Conservation (phyloP, 306 rosid genomes). For the Abrus precatorius region DNA sequence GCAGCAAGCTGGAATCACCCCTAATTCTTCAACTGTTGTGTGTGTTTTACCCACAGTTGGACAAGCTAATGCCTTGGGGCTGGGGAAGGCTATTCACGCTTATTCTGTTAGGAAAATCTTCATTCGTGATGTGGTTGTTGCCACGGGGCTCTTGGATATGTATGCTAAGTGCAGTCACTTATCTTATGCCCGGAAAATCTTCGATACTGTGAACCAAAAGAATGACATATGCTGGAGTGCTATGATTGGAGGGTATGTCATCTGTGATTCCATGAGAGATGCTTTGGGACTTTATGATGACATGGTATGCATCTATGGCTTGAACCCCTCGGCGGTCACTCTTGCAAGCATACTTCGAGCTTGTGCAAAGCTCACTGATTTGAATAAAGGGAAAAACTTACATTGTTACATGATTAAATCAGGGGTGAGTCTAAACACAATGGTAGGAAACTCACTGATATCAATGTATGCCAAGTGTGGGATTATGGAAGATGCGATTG, state of each 20-base stretch:
- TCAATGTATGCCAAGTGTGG: conserved; percentile 66
- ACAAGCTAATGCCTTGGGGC: conserved; percentile 53
- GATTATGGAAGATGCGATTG: conserved; percentile 50
- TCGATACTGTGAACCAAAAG: conserved; percentile 47
- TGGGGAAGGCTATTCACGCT: conserved; percentile 58
- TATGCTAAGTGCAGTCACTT: conserved; percentile 59
- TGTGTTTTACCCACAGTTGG: conserved; percentile 53
- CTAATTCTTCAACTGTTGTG: conserved; percentile 66
- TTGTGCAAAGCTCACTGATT: conserved; percentile 59
- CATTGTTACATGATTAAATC: conserved; percentile 55
- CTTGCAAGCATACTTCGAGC: conserved; percentile 61
- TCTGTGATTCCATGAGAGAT: conserved; percentile 54
- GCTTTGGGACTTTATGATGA: conserved; percentile 59
- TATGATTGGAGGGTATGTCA: conserved; percentile 67
- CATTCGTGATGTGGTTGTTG: conserved; percentile 49
- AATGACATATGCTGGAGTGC: conserved; percentile 64
- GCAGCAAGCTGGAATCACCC: conserved; percentile 51
- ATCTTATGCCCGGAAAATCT: conserved; percentile 52
- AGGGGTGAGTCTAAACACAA: conserved; percentile 49
- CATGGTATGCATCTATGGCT: conserved; percentile 47
- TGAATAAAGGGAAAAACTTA: conserved; percentile 50
- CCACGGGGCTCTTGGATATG: conserved; percentile 64
- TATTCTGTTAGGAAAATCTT: conserved; percentile 51
- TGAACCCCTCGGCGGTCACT: conserved; percentile 55
- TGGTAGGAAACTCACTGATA: conserved; percentile 60